These are phyloP conservation scores for Solanum phureja DNA, from an alignment of 257 asterid species.

Conservation along the genomic window DNA sequence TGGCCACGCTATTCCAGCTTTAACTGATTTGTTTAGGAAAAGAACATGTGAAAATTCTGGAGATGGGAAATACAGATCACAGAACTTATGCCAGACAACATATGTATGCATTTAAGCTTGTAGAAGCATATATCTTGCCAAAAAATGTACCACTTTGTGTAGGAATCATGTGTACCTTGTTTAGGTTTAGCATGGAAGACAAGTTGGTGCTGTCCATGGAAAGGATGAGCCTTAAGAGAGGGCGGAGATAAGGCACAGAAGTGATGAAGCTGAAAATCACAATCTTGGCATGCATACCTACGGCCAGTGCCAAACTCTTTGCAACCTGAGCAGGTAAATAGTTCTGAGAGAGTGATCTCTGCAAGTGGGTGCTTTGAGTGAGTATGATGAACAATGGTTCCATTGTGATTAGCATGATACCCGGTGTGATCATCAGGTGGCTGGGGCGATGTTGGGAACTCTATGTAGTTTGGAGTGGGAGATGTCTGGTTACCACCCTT, in stretches of 20 bases:
- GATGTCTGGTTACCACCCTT: background rate
- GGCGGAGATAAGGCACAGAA: slow-evolving; percentile 63
- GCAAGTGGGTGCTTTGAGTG: slow-evolving; percentile 65
- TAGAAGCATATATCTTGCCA: background rate
- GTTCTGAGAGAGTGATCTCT: slow-evolving; percentile 28
- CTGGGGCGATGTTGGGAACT: slow-evolving; percentile 52
- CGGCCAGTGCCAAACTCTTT: slow-evolving; percentile 74
- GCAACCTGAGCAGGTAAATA: slow-evolving; percentile 60
- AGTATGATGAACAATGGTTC: slow-evolving; percentile 33
- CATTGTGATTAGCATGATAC: slow-evolving; percentile 14
- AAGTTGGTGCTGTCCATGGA: slow-evolving; percentile 79
- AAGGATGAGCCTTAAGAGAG: slow-evolving; percentile 44
- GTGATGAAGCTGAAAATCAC: slow-evolving; percentile 72
- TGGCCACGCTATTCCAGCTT: slow-evolving; percentile 59
- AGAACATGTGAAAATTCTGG: background rate
- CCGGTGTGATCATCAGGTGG: background rate
- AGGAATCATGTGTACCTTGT: slow-evolving; percentile 29
- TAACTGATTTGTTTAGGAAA: background rate
- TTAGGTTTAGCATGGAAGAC: slow-evolving; percentile 58
- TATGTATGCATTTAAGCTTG: background rate
- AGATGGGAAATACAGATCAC: background rate
- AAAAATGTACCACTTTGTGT: background rate
- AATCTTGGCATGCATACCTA: slow-evolving; percentile 54
- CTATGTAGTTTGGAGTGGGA: slow-evolving; percentile 7
- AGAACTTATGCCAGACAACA: background rate